Conservation (phyloP, 768 basidiomycete genomes). For the Tricholoma sp. region DNA sequence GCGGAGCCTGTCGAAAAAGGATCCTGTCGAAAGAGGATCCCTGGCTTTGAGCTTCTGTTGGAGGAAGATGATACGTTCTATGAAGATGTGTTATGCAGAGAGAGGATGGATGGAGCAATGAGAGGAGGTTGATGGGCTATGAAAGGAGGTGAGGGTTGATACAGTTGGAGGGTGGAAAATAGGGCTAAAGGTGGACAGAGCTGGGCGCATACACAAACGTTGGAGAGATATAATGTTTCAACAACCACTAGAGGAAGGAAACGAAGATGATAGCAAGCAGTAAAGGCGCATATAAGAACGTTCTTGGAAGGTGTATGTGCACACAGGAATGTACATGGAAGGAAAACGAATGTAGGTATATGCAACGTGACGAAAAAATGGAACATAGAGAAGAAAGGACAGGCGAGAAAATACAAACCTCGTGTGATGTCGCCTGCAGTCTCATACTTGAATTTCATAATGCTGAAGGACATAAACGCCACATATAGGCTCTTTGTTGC, state of each 20-base stretch:
- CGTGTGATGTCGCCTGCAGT: conserved; percentile 1
- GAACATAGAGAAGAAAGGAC: conserved; percentile 1
- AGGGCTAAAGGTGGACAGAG: no score
- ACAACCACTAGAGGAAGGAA: no score
- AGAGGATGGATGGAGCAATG: conserved; percentile 81
- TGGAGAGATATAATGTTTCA: no score
- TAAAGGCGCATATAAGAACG: no score
- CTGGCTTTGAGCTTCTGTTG: conserved; percentile 56
- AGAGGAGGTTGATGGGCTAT: conserved; percentile 93
- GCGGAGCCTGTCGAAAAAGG: no score
- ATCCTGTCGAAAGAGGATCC: no score
- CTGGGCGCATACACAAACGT: no score
- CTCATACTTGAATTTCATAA: no score
- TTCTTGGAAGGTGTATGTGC: not conserved
- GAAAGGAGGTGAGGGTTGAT: conserved; percentile 13
- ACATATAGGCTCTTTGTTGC: conserved; percentile 1
- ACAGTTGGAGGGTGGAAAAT: no score
- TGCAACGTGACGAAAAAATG: no score
- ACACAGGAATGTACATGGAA: not conserved
- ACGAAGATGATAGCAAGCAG: no score
- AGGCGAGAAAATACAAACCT: not conserved
- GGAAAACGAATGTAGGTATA: no score
- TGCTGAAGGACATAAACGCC: conserved; percentile 6
- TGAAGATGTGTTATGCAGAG: conserved; percentile 78
- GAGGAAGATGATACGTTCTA: conserved; percentile 81